Evolutionary conservation across 495 filamentous ascomycete species (phyloP).

Genomic region (Neurospora sp.): DNA sequence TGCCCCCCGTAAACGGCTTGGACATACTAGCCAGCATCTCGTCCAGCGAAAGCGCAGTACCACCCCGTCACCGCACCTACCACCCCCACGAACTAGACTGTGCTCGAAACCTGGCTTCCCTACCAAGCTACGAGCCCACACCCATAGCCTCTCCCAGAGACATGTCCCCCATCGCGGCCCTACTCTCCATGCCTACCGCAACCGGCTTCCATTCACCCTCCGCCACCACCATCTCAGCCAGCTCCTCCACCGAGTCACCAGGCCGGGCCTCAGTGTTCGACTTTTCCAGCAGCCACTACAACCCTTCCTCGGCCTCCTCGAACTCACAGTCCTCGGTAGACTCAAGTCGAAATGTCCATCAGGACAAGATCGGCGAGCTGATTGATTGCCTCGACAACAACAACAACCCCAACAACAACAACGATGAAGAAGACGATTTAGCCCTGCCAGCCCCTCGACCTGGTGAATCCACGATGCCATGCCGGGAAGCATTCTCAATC

Average conservation of each 20-base stretch:
- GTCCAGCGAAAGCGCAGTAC: background rate
- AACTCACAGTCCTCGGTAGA: background rate
- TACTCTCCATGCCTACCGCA: background rate
- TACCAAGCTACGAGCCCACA: background rate
- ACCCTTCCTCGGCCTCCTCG: background rate
- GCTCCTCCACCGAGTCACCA: background rate
- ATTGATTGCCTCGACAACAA: background rate
- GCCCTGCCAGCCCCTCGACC: conserved; percentile 8
- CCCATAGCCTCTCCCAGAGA: background rate
- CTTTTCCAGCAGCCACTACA: background rate
- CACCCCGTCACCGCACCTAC: background rate
- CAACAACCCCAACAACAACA: background rate
- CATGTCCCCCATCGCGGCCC: background rate
- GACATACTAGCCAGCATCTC: background rate
- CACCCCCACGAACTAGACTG: background rate
- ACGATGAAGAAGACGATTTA: conserved; percentile 3
- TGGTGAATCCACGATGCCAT: conserved; percentile 20
- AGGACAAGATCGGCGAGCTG: background rate
- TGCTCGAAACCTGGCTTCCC: background rate
- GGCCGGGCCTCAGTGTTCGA: background rate
- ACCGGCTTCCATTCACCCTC: background rate
- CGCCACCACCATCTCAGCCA: background rate
- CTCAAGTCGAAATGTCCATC: background rate
- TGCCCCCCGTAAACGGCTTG: background rate
- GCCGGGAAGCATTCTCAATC: conserved; percentile 16